phyloP scores from a whole-genome alignment of 2,329 filamentous ascomycete species.

The Leptographium flavum region DNA sequence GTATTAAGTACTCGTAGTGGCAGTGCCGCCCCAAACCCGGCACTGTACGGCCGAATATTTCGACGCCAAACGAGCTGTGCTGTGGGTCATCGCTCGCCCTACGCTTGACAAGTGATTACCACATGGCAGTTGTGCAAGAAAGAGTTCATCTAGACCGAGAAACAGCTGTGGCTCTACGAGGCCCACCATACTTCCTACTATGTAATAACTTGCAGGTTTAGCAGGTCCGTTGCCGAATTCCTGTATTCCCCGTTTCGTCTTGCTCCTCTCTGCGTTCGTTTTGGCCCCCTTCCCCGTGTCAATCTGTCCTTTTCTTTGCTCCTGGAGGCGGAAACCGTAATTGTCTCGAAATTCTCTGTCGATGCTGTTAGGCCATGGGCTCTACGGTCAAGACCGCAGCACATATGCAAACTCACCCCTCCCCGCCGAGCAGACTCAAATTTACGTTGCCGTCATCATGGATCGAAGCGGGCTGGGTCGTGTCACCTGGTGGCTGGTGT shows the following conservation, averaged over 20 bases:
- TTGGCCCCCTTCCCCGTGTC: neutral
- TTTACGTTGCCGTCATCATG: constrained; percentile 50
- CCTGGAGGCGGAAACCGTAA: neutral
- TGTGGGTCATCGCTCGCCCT: neutral
- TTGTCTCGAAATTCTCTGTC: neutral
- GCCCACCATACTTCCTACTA: no score
- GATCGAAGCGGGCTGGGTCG: constrained; percentile 55
- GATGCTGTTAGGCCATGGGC: neutral
- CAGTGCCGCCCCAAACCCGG: neutral
- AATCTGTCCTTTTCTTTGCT: neutral
- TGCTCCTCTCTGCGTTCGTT: neutral
- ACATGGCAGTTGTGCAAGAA: no score
- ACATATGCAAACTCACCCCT: neutral
- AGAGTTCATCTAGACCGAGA: no score
- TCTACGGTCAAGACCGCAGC: neutral
- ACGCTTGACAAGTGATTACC: no score
- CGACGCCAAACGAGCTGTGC: no score
- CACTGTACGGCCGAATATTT: neutral
- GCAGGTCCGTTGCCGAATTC: no score
- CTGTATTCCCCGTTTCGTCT: neutral
- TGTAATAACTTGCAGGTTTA: no score
- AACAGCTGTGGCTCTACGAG: no score
- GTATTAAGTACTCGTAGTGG: neutral
- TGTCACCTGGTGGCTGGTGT: constrained; percentile 34
- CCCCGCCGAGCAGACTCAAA: constrained; percentile 1